Conservation (phyloP, 2,329 filamentous ascomycete species). For the Cladosporium sp. region DNA sequence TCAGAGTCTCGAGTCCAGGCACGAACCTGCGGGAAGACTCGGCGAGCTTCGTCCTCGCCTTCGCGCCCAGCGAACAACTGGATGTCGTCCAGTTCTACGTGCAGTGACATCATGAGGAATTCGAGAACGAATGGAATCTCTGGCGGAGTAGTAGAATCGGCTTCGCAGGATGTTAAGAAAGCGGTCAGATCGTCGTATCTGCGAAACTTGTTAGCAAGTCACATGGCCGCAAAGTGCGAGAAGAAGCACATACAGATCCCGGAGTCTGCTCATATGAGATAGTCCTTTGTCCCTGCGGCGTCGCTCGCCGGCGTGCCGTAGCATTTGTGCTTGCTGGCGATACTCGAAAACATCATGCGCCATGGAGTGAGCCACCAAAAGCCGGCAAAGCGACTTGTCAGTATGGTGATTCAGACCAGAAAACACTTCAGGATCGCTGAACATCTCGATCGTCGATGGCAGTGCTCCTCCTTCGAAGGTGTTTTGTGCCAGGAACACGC, state of each 20-base stretch:
- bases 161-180: slow-evolving; percentile 25
- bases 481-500: slow-evolving; percentile 49
- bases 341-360: slow-evolving; percentile 58
- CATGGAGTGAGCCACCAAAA: slow-evolving; percentile 63
- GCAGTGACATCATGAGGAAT: slow-evolving; percentile 61
- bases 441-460: slow-evolving; percentile 52
- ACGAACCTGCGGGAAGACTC: slow-evolving; percentile 56
- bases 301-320: slow-evolving; percentile 26
- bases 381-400: slow-evolving; percentile 54
- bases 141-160: slow-evolving; percentile 29
- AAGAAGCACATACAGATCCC: slow-evolving; percentile 21
- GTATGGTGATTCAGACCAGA: slow-evolving; percentile 50
- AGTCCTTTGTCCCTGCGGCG: slow-evolving; percentile 30
- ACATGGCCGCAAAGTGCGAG: background rate
- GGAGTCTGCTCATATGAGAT: slow-evolving; percentile 24
- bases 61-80: slow-evolving; percentile 66
- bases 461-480: slow-evolving; percentile 35
- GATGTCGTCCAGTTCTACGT: slow-evolving; percentile 62
- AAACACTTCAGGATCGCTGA: slow-evolving; percentile 22
- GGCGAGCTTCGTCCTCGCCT: slow-evolving; percentile 62
- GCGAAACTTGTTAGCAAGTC: background rate
- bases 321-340: slow-evolving; percentile 46
- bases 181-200: slow-evolving; percentile 25
- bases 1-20: slow-evolving; percentile 56
- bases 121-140: slow-evolving; percentile 41